Evolutionary conservation across 2,329 filamentous ascomycete genomes (phyloP).

Genomic region (Hymenoscyphus linearis): DNA sequence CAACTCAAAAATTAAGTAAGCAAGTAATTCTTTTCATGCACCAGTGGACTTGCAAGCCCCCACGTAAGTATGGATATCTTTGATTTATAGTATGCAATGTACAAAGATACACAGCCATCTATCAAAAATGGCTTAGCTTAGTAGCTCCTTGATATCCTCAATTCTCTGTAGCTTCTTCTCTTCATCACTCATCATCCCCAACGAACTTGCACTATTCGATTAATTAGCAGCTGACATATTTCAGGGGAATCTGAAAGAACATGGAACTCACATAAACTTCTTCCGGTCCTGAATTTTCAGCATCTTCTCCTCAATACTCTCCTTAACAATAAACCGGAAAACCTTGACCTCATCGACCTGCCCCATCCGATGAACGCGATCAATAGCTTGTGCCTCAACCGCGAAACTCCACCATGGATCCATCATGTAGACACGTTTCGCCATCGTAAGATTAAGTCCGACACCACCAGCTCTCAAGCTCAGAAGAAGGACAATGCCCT

Average conservation of each 20-base stretch:
- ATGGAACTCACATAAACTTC: constrained; percentile 76
- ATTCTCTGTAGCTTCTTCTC: constrained; percentile 87
- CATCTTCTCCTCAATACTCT: constrained; percentile 95
- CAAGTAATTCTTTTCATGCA: not conserved
- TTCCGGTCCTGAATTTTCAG: constrained; percentile 88
- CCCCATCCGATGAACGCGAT: constrained; percentile 95
- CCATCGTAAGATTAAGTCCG: constrained; percentile 84
- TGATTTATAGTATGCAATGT: not conserved
- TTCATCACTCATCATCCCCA: constrained; percentile 93
- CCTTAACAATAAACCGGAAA: constrained; percentile 79
- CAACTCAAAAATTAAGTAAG: not conserved
- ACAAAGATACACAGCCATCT: not conserved
- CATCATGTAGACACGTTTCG: constrained; percentile 95
- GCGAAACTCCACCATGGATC: constrained; percentile 99
- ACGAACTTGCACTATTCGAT: constrained; percentile 71
- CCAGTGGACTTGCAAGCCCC: not conserved
- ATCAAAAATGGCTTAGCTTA: constrained; percentile 35
- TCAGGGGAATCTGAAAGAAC: constrained; percentile 6
- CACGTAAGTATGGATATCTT: not conserved
- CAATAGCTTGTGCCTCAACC: constrained; percentile 93
- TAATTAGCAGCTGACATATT: constrained; percentile 13
- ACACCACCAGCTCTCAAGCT: constrained; percentile 88
- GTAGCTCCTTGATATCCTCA: constrained; percentile 87
- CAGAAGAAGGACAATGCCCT: constrained; percentile 72
- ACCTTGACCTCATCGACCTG: constrained; percentile 83